Percentiles rank a stretch among this genome's conserved stretches.
These are phyloP conservation scores for Flaveria sonorensis DNA, from an alignment of 129 eudicot species.

Conservation along the genomic window DNA sequence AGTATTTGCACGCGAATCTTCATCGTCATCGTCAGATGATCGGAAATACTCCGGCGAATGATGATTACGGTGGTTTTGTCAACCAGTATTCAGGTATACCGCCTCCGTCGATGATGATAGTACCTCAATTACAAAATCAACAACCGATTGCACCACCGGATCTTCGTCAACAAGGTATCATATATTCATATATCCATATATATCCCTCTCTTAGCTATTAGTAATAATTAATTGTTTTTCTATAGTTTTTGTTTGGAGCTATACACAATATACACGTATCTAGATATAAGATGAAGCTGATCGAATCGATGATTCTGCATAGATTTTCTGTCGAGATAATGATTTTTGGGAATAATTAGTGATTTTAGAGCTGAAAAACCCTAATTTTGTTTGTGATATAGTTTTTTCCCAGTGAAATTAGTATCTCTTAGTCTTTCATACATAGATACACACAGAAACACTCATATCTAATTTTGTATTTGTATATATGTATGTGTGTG, in stretches of 20 bases:
- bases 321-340: neutral
- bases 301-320: neutral
- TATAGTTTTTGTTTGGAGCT: neutral
- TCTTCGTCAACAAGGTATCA: slow-evolving; percentile 37
- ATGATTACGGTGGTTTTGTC: slow-evolving; percentile 19
- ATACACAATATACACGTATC: neutral
- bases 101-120: slow-evolving; percentile 33
- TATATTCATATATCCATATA: too few relatives aligned
- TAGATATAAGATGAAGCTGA: neutral
- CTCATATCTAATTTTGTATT: too few relatives aligned
- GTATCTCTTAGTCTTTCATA: neutral
- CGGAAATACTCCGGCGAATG: slow-evolving; percentile 23
- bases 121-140: slow-evolving; percentile 33
- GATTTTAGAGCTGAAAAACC: slow-evolving; percentile 11
- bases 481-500: neutral
- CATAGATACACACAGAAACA: neutral
- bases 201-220: too few relatives aligned
- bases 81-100: slow-evolving; percentile 17
- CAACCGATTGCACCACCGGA: slow-evolving; percentile 27
- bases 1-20: slow-evolving; percentile 17
- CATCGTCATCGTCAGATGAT: slow-evolving; percentile 31
- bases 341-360: neutral
- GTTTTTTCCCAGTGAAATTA: neutral
- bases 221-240: neutral
- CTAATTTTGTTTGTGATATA: slow-evolving; percentile 11